Conservation (phyloP, 768 basidiomycete species). For the Collybia sp. region DNA sequence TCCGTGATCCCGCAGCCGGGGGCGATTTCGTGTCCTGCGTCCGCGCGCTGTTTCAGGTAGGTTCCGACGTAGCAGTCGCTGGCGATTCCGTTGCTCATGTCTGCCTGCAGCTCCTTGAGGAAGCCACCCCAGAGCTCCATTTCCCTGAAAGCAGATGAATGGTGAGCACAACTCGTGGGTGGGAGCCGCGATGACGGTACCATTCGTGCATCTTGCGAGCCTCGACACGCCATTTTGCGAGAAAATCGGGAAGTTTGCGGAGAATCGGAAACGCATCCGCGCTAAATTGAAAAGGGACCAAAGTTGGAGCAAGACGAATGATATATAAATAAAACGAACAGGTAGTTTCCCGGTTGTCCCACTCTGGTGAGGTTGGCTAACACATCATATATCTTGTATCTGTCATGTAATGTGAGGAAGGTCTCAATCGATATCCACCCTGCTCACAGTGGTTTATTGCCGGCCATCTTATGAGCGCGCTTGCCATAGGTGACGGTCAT, state of each 20-base stretch:
- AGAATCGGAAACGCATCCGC: slow-evolving; percentile 21
- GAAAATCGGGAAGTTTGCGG: slow-evolving; percentile 17
- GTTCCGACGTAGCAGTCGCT: slow-evolving; percentile 14
- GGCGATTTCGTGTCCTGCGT: slow-evolving; percentile 14
- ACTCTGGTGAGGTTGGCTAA: slow-evolving; percentile 16
- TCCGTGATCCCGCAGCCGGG: slow-evolving; percentile 20
- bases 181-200: slow-evolving; percentile 3
- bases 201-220: slow-evolving; percentile 19
- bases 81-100: slow-evolving; percentile 14
- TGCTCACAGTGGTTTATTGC: slow-evolving; percentile 14
- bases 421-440: background rate
- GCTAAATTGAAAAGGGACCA: slow-evolving; percentile 1
- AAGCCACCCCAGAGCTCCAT: slow-evolving; percentile 21
- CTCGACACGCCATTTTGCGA: slow-evolving; percentile 19
- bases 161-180: background rate
- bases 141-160: slow-evolving; percentile 11
- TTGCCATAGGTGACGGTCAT: slow-evolving; percentile 18
- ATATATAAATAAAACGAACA: slow-evolving; percentile 9
- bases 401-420: background rate
- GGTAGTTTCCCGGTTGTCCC: slow-evolving; percentile 19
- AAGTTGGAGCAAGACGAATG: no score
- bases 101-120: slow-evolving; percentile 15
- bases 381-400: slow-evolving; percentile 20
- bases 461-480: slow-evolving; percentile 14
- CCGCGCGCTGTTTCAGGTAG: slow-evolving; percentile 17